Percentiles rank a stretch among this genome's conserved stretches.
phyloP scores from a whole-genome alignment of 306 rosid species.

The Sophora flavescens region DNA sequence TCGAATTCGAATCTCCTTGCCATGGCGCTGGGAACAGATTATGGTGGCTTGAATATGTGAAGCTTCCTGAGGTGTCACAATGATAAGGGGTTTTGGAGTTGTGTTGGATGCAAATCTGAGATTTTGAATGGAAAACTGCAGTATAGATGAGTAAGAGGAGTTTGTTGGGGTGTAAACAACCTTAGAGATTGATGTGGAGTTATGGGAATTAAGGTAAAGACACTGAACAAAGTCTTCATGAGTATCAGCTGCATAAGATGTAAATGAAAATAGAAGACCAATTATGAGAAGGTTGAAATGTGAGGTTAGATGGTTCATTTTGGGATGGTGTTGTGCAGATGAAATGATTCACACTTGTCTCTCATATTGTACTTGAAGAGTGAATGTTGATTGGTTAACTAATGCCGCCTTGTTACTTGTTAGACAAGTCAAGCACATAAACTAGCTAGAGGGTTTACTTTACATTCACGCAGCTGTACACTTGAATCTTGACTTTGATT shows the following conservation, averaged over 20 bases:
- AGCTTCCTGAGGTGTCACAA: constrained; percentile 42
- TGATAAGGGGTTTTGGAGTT: constrained; percentile 39
- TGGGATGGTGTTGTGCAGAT: not conserved
- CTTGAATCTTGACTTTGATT: no score
- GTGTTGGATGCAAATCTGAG: constrained; percentile 56
- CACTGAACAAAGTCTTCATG: constrained; percentile 37
- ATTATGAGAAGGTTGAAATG: not conserved
- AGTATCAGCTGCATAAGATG: constrained; percentile 44
- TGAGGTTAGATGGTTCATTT: constrained; percentile 6
- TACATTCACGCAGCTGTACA: no score
- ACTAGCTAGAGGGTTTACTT: no score
- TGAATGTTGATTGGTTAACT: no score
- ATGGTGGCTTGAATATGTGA: constrained; percentile 67
- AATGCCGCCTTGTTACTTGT: no score
- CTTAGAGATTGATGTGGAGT: constrained; percentile 55
- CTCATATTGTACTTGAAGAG: no score
- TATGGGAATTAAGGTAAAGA: constrained; percentile 44
- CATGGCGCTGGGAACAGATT: constrained; percentile 57
- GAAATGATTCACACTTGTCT: no score
- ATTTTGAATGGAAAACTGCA: constrained; percentile 47
- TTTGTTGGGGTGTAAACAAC: constrained; percentile 59
- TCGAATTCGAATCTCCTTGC: constrained; percentile 61
- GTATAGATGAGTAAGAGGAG: constrained; percentile 53
- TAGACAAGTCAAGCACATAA: no score
- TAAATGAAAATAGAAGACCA: constrained; percentile 43